phyloP scores from a whole-genome alignment of 2,329 filamentous ascomycete genomes.

The Septoria linicola region DNA sequence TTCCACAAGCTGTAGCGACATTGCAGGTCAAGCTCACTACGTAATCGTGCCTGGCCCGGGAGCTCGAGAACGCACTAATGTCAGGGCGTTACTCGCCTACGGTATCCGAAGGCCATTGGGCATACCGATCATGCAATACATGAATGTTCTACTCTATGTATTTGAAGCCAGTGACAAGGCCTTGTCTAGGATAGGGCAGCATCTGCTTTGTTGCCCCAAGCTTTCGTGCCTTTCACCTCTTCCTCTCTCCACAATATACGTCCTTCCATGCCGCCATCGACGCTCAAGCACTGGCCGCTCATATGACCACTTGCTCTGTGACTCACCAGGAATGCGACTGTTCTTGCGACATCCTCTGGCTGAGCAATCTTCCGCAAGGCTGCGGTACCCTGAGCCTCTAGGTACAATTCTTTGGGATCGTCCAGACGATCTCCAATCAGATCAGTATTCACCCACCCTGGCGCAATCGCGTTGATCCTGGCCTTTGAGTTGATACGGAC shows the following conservation, averaged over 20 bases:
- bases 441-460: conserved; percentile 50
- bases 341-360: conserved; percentile 50
- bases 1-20: no score
- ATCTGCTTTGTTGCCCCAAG: conserved; percentile 18
- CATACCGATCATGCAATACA: background rate
- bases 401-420: conserved; percentile 51
- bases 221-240: conserved; percentile 34
- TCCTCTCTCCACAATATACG: conserved; percentile 51
- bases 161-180: no score
- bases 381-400: conserved; percentile 52
- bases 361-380: conserved; percentile 50
- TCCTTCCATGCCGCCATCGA: conserved; percentile 55
- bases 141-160: no score
- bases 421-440: conserved; percentile 52
- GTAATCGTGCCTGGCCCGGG: conserved; percentile 12
- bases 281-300: conserved; percentile 53
- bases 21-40: conserved; percentile 7
- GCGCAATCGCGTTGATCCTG: conserved; percentile 54
- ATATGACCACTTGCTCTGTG: conserved; percentile 55
- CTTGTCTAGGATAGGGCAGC: conserved; percentile 10
- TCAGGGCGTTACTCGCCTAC: conserved; percentile 5
- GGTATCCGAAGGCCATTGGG: conserved; percentile 1
- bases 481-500: conserved; percentile 51
- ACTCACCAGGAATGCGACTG: conserved; percentile 52
- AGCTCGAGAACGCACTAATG: conserved; percentile 12